Evolutionary conservation across 768 basidiomycete species (phyloP).

Genomic region (Tephrocybe rancida): DNA sequence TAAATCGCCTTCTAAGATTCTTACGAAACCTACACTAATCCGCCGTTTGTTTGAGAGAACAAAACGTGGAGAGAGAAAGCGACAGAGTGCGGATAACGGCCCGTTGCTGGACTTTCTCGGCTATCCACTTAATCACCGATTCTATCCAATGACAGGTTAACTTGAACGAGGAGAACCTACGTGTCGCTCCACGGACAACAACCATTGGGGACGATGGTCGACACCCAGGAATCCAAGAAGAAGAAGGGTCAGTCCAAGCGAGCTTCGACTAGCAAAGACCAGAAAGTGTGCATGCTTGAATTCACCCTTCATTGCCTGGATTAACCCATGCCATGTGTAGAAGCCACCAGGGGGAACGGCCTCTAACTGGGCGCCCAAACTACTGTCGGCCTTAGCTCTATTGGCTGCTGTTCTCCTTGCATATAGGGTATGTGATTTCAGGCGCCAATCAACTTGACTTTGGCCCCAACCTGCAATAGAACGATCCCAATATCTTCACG

Average conservation of each 20-base stretch:
- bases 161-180: not conserved
- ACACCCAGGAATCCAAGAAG: conserved; percentile 7
- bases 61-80: too few relatives aligned
- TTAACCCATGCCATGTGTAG: not conserved
- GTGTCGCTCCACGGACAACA: not conserved
- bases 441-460: not conserved
- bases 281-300: conserved; percentile 5
- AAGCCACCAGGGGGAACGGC: not conserved
- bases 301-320: not conserved
- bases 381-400: conserved; percentile 9
- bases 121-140: too few relatives aligned
- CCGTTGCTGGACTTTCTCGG: too few relatives aligned
- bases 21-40: too few relatives aligned
- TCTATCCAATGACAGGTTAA: too few relatives aligned
- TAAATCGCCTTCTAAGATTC: too few relatives aligned
- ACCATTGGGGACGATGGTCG: conserved; percentile 11
- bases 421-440: conserved; percentile 13
- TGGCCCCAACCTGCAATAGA: not conserved
- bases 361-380: not conserved
- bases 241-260: conserved; percentile 8
- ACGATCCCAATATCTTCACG: conserved; percentile 20
- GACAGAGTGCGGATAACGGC: too few relatives aligned
- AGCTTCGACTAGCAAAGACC: not conserved
- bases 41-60: too few relatives aligned
- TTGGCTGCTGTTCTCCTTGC: conserved; percentile 8